Percentiles rank a stretch among this genome's conserved stretches.
These are phyloP conservation scores for Nakaseomyces delphensis DNA, from an alignment of 1,139 yeast genomes.

Conservation along the genomic window DNA sequence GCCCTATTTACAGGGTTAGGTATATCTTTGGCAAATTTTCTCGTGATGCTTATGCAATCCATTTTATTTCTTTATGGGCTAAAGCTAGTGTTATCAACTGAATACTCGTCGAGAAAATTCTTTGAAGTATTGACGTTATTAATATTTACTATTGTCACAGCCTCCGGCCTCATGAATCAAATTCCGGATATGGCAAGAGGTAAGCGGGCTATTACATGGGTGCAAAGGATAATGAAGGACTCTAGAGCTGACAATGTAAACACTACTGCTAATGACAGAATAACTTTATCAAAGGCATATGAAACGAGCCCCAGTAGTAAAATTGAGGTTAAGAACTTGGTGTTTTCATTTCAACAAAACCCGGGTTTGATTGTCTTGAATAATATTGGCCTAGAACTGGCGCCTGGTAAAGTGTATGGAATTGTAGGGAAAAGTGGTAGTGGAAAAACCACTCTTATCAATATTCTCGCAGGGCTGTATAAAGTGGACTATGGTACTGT, in stretches of 20 bases:
- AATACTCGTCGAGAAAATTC: conserved; percentile 48
- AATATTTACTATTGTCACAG: conserved; percentile 61
- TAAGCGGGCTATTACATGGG: conserved; percentile 55
- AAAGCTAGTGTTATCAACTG: conserved; percentile 47
- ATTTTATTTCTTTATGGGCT: conserved; percentile 70
- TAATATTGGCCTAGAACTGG: conserved; percentile 37
- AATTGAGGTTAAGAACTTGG: conserved; percentile 7
- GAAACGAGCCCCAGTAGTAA: background rate
- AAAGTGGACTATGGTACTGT: conserved; percentile 34
- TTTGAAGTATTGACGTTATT: conserved; percentile 65
- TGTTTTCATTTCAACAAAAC: conserved; percentile 9
- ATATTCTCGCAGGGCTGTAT: conserved; percentile 47
- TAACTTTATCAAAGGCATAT: background rate
- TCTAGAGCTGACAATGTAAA: background rate
- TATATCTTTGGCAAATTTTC: conserved; percentile 45
- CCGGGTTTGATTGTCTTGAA: conserved; percentile 32
- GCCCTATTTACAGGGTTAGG: conserved; percentile 52
- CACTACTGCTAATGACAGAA: background rate
- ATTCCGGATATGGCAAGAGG: conserved; percentile 76
- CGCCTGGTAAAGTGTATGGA: conserved; percentile 46
- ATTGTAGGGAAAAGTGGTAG: conserved; percentile 71
- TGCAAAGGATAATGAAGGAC: conserved; percentile 39
- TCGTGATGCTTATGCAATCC: conserved; percentile 56
- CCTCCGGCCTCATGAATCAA: conserved; percentile 50
- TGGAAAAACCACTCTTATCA: conserved; percentile 66